Evolutionary conservation across 208 protist genomes (phyloP), one percentile per base, ranked within the genome.

Genomic region (Trypanosoma vivax): DNA sequence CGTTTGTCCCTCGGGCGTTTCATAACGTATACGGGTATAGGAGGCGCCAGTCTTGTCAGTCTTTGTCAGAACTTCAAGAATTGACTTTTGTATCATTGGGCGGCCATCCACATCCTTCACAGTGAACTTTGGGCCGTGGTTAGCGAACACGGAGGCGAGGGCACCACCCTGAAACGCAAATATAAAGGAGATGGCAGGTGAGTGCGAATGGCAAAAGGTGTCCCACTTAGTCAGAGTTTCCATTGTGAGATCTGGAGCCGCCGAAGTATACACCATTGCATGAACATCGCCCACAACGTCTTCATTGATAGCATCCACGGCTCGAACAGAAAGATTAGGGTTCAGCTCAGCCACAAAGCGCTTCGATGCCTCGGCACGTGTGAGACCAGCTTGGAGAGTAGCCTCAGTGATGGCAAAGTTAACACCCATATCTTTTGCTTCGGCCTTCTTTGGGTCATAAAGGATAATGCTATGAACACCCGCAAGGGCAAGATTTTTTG

Each of bases 401-500:
- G 70, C 64, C 46, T 84, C 71, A 3, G 79, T 81, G 21, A 94
- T 60, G n/a, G 84, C 86, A 50, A 96, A 96, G 66, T 94, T 92
- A 24, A 90, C 76, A 27, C 86, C 85, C 79, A 96, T 85, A 53
- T 95, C 83, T 25, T 57, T 54, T 21, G 53, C 40, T 11, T 70
- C 70, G 2, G 68, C 59, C 10, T 42, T 58, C 30, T 66, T 69
- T 0, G 88, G 72, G 60, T 96, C 91, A 53, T 75, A 82, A 9
- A 96, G 49, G 23, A 67, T 73, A 49, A 96, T 86, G 19, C 81
- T 80, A 57, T 86, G 78, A 18, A 96, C 73, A 35, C 89, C 88
- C 5, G 89, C 85, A 7, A 96, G 54, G 3, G 83, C 74, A 14
- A 96, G 70, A 70, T 96, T 96, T 64, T 96, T 96, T 9, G 91